phyloP scores from a whole-genome alignment of 2,329 filamentous ascomycete genomes.

The Didymella sp. region DNA sequence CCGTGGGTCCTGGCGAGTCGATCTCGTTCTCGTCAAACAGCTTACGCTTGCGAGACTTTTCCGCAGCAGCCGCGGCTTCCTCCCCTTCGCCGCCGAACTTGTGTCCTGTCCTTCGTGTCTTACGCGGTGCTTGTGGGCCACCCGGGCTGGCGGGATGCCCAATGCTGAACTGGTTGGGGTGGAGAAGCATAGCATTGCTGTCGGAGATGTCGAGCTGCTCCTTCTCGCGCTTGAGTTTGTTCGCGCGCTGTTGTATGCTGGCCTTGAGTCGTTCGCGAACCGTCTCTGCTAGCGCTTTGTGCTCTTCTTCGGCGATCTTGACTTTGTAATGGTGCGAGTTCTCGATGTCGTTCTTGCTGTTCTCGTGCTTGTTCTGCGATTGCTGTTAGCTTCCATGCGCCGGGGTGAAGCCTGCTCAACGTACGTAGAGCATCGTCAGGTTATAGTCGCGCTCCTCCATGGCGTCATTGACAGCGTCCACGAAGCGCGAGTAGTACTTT shows the following conservation, averaged over 20 bases:
- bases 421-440: constrained; percentile 80
- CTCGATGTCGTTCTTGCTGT: constrained; percentile 62
- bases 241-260: constrained; percentile 63
- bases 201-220: constrained; percentile 72
- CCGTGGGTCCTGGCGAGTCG: constrained; percentile 63
- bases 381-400: background rate
- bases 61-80: constrained; percentile 57
- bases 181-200: constrained; percentile 68
- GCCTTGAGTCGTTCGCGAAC: constrained; percentile 68
- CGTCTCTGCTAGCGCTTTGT: constrained; percentile 63
- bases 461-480: constrained; percentile 84
- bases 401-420: background rate
- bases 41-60: constrained; percentile 66
- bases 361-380: constrained; percentile 63
- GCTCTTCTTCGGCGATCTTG: constrained; percentile 68
- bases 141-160: constrained; percentile 69
- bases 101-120: constrained; percentile 68
- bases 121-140: constrained; percentile 65
- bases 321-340: constrained; percentile 65
- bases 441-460: constrained; percentile 87
- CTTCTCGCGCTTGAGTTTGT: constrained; percentile 67
- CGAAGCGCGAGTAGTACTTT: constrained; percentile 82
- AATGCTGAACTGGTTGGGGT: constrained; percentile 71
- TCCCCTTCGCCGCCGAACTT: constrained; percentile 56
- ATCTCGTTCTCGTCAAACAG: constrained; percentile 62